Base-by-base conservation (phyloP, 257 asterid species). In the Parsonsia alboflavescens region DNA sequence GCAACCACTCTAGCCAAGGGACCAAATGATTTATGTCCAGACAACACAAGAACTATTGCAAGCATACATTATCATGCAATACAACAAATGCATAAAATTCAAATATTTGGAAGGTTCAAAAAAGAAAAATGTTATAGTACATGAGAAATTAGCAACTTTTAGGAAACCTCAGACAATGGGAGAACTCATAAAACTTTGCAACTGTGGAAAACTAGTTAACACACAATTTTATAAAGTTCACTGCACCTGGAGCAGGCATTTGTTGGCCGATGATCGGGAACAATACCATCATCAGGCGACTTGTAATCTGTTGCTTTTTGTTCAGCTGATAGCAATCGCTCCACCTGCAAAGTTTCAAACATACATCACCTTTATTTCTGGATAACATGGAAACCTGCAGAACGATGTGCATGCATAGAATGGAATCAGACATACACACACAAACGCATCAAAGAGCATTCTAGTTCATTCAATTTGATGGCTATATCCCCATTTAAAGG, bases 251-350 rank as follows among this genome's bases (percentile, higher is more conserved):
- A 82, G 86, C 99, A 95, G 76, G 98, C 98, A 83, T 56, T 89
- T 65, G 98, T 95, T 80, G 99, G 94, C 73, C 99, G 89, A 80
- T 95, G 98, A 84, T 95, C 98, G 75, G 98, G 97, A 86, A 77
- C 86, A 77, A 90, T 80, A 79, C 96, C 91, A 83, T 95, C 99
- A 82, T 95, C 99, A 80, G 97, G 93, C 39, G 98, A 87, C 49
- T 90, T 85, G 82, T 88, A 95, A 79, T 95, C 99, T 64, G 96
- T 87, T 71, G 90, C 87, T 80, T 92, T 95, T 74, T 95, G 99
- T 80, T 95, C 97, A 79, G 98, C 96, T 78, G 97, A 89, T 67
- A 92, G 89, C 81, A 92, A 79, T 19, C 99, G 85, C 80, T 95
- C 99, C 82, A 89, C 99, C 98, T 90, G 77, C 69, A 74, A 52